Conservation (phyloP, 2,329 filamentous ascomycete genomes). For the Daldinia sp. region DNA sequence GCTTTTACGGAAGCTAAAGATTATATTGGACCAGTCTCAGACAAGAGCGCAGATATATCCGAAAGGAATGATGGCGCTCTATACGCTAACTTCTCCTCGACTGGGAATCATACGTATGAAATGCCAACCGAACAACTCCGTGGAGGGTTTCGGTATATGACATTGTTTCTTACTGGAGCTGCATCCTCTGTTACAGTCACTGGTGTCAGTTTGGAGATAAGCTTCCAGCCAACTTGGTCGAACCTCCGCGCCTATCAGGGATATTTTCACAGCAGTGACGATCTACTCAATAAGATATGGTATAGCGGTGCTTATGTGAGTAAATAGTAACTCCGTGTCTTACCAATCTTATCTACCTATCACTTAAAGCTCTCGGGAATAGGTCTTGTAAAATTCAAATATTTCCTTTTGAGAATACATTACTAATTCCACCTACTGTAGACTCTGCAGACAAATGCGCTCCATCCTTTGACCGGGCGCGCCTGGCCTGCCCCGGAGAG, state of each 20-base stretch:
- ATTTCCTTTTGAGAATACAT: not conserved
- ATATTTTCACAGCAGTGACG: constrained; percentile 64
- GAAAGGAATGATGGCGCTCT: constrained; percentile 54
- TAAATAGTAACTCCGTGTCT: not conserved
- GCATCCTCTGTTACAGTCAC: constrained; percentile 45
- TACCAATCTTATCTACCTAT: not conserved
- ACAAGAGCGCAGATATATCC: constrained; percentile 55
- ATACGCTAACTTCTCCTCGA: constrained; percentile 52
- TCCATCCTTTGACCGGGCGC: constrained; percentile 47
- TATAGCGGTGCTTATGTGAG: constrained; percentile 63
- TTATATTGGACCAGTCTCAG: constrained; percentile 57
- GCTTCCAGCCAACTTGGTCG: constrained; percentile 54
- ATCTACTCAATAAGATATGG: constrained; percentile 67
- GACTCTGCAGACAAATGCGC: constrained; percentile 58
- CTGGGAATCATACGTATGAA: constrained; percentile 52
- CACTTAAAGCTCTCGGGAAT: not conserved
- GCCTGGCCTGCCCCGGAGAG: constrained; percentile 46
- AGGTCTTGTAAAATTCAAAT: not conserved
- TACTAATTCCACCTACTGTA: constrained; percentile 18
- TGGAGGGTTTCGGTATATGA: constrained; percentile 60
- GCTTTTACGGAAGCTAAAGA: constrained; percentile 59
- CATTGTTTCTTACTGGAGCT: constrained; percentile 54
- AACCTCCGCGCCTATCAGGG: constrained; percentile 65
- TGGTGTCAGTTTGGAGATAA: constrained; percentile 46
- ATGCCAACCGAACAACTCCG: constrained; percentile 56